Percentiles rank a stretch among this genome's conserved stretches.
Evolutionary conservation across 352 stramenopile species (phyloP).

Genomic region (Phytopythium mirpurense): DNA sequence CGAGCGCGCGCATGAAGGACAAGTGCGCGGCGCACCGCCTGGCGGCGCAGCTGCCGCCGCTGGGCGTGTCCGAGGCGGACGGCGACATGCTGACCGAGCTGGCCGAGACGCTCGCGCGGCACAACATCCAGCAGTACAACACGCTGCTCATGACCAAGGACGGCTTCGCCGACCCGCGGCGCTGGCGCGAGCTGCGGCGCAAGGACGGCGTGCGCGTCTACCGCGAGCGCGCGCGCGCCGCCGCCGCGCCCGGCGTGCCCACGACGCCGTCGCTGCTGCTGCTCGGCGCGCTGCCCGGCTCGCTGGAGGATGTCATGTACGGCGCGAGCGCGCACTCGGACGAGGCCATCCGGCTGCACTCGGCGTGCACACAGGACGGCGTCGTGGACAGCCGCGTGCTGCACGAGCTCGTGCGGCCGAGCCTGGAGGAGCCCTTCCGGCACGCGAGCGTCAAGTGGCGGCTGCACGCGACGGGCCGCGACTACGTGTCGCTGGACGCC

Average conservation of each 20-base stretch:
- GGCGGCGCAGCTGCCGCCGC: constrained; percentile 11
- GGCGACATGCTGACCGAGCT: constrained; percentile 26
- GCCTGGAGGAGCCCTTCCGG: constrained; percentile 36
- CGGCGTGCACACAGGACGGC: constrained; percentile 40
- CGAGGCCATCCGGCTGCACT: constrained; percentile 45
- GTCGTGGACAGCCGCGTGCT: constrained; percentile 48
- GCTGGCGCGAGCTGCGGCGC: constrained; percentile 33
- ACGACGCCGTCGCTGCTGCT: constrained; percentile 46
- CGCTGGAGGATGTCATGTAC: constrained; percentile 67
- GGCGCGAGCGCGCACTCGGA: constrained; percentile 32
- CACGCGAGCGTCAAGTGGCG: constrained; percentile 49
- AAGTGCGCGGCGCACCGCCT: constrained; percentile 11
- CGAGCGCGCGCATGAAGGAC: constrained; percentile 32
- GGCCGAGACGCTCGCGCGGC: constrained; percentile 29
- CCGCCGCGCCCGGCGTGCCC: constrained; percentile 11
- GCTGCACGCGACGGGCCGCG: constrained; percentile 32
- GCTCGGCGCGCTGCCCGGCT: constrained; percentile 41
- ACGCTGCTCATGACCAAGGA: constrained; percentile 36
- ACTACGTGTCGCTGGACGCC: constrained; percentile 52
- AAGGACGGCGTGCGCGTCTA: constrained; percentile 35
- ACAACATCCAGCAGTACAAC: constrained; percentile 46
- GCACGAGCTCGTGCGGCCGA: constrained; percentile 34
- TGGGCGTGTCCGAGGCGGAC: constrained; percentile 26
- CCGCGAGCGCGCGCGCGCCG: constrained; percentile 19
- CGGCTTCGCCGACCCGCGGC: constrained; percentile 23